Evolutionary conservation across 495 filamentous ascomycete species (phyloP).

Genomic region (Antarctomyces pellizariae): DNA sequence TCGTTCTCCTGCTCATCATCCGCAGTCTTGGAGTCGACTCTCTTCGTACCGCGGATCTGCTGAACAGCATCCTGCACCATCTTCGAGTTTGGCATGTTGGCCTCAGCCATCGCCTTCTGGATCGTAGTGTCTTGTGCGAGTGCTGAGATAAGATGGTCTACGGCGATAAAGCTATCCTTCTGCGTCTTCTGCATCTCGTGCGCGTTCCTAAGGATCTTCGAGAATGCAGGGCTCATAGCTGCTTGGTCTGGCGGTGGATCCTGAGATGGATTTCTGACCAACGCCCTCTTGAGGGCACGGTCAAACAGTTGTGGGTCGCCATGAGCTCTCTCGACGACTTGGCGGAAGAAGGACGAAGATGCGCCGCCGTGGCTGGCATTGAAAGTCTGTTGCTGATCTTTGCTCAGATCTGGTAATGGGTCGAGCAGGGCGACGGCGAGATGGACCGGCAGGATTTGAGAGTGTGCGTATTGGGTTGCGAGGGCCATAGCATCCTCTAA

Average conservation of each 20-base stretch:
- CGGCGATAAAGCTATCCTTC: conserved; percentile 80
- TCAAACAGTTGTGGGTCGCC: conserved; percentile 80
- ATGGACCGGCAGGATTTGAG: conserved; percentile 73
- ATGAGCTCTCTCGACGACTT: conserved; percentile 82
- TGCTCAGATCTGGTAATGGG: conserved; percentile 49
- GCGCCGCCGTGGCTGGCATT: conserved; percentile 31
- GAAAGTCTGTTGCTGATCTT: conserved; percentile 41
- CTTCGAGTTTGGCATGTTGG: conserved; percentile 80
- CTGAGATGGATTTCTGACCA: conserved; percentile 81
- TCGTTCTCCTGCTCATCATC: conserved; percentile 79
- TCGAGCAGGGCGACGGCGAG: conserved; percentile 75
- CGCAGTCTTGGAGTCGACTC: conserved; percentile 87
- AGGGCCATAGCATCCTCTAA: conserved; percentile 64
- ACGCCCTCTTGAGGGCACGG: conserved; percentile 65
- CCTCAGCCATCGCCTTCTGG: conserved; percentile 49
- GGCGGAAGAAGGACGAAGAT: conserved; percentile 57
- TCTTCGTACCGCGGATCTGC: conserved; percentile 70
- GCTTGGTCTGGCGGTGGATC: conserved; percentile 80
- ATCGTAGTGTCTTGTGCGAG: conserved; percentile 58
- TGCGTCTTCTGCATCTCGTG: conserved; percentile 87
- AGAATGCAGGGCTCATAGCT: conserved; percentile 54
- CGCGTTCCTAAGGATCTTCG: conserved; percentile 57
- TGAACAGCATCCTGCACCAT: conserved; percentile 69
- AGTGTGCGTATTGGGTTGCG: conserved; percentile 69
- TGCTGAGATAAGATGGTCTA: conserved; percentile 78